Evolutionary conservation across 345 rosid species (phyloP), one percentile per base, ranked within the genome.

Genomic region (Populus davidiana): DNA sequence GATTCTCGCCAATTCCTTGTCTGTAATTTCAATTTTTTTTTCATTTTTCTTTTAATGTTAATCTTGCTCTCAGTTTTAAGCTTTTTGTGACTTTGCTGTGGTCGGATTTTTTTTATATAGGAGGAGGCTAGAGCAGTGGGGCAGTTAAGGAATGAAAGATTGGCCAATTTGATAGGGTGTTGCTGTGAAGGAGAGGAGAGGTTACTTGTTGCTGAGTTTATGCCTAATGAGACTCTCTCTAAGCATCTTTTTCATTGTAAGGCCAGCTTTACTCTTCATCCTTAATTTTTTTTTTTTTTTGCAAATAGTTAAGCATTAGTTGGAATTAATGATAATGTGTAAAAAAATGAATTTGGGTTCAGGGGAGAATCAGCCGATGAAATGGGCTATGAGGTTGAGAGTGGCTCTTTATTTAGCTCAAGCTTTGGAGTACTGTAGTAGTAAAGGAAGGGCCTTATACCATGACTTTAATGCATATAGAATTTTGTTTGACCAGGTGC

Each of bases 351-450:
- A 74, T 79, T 73, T n/a, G 39, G 69, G 56, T 83, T 38, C 81
- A 94, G 98, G 99, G 99, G 99, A 96, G 78, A 89, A 79, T 71
- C 94, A 89, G 84, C 98, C 97, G 1, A 96, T 94, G 99, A 91
- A 91, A 87, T 96, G 97, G 99, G 89, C 92, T 25, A 96, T 96
- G 99, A 90, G 98, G 74, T 74, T 94, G 82, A 89, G 99, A 79
- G 99, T 94, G 81, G 97, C 98, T 41, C 78, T 92, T 25, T 89
- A 88, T 85, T 86, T 96, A 86, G 97, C 97, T 23, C 97, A 96
- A 84, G 97, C 98, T 4, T 82, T 96, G 78, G 98, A 96, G 23
- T 94, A 92, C 50, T 96, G 94, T 63, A 87, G 97, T 84, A 85
- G 84, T 74, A 96, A 87, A 86, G 99, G 97, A 44, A 90, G 99